Evolutionary conservation across 148 eudicot genomes (phyloP), one percentile per base, ranked within the genome.

Genomic region (Mesembryanthemum crystallinum): DNA sequence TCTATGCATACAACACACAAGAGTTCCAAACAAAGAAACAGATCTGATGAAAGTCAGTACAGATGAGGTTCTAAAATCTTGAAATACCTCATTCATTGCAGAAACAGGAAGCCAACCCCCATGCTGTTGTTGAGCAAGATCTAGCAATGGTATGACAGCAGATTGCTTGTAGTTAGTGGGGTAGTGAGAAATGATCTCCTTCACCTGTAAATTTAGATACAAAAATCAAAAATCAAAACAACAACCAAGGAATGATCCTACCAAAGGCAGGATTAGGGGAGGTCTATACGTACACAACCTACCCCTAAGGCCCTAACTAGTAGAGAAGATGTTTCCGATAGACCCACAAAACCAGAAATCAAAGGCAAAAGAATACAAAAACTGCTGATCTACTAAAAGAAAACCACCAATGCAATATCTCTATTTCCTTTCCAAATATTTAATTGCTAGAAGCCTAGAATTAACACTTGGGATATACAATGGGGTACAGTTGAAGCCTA

Each of bases 91-190:
- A 81, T 95, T 91, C 98, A 95, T 95, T 49, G 99, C 97, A 70
- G 99, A 95, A 82, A 95, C 99, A 79, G 99, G 87, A 75, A 95
- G 96, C 99, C 99, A 95, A 18, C 99, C 99, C 74, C 98, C 96
- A 83, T 95, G 90, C 74, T 92, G 98, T 76, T 95, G 98, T 82
- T 95, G 99, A 28, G 98, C 99, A 80, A 95, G 92, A 86, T 95
- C 99, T 63, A 95, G 85, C 87, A 95, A 77, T 49, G 98, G 99
- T 78, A 95, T 95, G 74, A 92, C 97, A 30, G 99, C 99, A 64
- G 99, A 95, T 81, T 92, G 98, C 90, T 95, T 95, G 82, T 95
- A 95, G 85, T 95, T 95, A 54, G 97, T 88, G 54, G 99, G 99
- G 72, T 92, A 95, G 82, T 87, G 88, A 69, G 99, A 88, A 77